Base-by-base conservation (phyloP, 225 moss, liverwort and hornwort genomes). In the Sphagnum contortum region DNA sequence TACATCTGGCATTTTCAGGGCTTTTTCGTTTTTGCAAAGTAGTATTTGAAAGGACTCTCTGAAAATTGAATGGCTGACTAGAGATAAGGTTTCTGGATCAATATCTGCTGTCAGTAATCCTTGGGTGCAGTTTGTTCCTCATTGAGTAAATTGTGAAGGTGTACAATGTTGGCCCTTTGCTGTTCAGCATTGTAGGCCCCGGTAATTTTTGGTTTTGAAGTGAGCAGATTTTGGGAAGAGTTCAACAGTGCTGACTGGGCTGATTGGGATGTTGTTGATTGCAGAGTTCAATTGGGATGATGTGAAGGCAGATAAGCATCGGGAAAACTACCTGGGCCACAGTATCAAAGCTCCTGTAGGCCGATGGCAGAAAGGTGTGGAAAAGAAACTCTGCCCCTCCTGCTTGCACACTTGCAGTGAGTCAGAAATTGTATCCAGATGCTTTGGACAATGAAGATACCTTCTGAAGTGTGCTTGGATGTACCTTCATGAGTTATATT, bases 261-360 rank as follows among this genome's bases (percentile, higher is more conserved):
- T 49, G 5, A 29, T 65, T 46, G 3, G n/a, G 12, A 29, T 45
- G 29, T 8, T 45, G 2, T n/a, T n/a, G 29, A 12, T 59, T 75
- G 79, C 80, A 91, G 88, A 96, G 69, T 96, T 96, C 66, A 92
- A 90, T 67, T 96, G 95, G 92, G 92, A 96, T 59, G 92, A 96
- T 73, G 86, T 92, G 7, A 96, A 92, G 80, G 83, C 57, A 45
- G 96, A 98, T 79, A 98, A 98, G 81, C 85, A 98, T 69, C 72
- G 90, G 57, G 92, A 98, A 73, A 98, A 92, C 68, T 98, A 98
- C 67, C 78, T 98, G 55, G 96, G 96, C 47, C 96, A 98, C 74
- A 96, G 92, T 58, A 73, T 98, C 58, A 98, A 90, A 77, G 96
- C 96, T 67, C 96, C 92, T 3, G 92, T 98, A 7, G 96, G 96